Base-by-base conservation (phyloP, 306 rosid species). In the Ormosia emarginata region DNA sequence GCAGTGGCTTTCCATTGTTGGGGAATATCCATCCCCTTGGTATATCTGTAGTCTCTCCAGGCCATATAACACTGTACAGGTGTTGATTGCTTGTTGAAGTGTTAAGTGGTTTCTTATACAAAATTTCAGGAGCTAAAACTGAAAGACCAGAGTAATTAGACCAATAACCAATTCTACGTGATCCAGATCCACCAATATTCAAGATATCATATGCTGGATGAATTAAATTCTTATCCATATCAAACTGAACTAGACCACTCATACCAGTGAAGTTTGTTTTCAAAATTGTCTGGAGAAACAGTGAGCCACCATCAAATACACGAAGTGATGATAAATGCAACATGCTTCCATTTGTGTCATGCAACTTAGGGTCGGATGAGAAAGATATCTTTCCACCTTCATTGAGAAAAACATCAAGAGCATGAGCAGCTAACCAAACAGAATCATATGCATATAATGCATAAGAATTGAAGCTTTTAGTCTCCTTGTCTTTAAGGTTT, bases 11-110 rank as follows among this genome's bases (percentile, higher is more conserved):
- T 37, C 99, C 99, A 78, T 93, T 95, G 90, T 93, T 89, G 2
- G 98, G 99, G 75, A 95, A 95, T 9, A 95, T 90, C 99, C 99
- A 95, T 57, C 98, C 99, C 66, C 86, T 85, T 53, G 99, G 99
- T 39, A 1, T 78, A 3, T 6, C 5, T 44, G 86, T 15, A 29
- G 78, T 88, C 85, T 92, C 96, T 29, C 99, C 99, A 1, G 99
- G 98, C 99, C 99, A 95, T 84, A 95, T 85, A 52, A 92, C 90
- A 80, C 71, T 87, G 57, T 86, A 78, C 55, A 93, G 91, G 46
- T 69, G 81, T 50, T 90, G 90, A 75, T 56, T 88, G 65, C 87
- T 88, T 57, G 79, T 29, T 49, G 96, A 92, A 61, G 65, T 56
- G 84, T 87, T 88, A 7, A 74, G 71, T 8, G 92, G 84, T 81